Conservation (phyloP, 2,329 filamentous ascomycete genomes). For the Fusarium staphyleae region DNA sequence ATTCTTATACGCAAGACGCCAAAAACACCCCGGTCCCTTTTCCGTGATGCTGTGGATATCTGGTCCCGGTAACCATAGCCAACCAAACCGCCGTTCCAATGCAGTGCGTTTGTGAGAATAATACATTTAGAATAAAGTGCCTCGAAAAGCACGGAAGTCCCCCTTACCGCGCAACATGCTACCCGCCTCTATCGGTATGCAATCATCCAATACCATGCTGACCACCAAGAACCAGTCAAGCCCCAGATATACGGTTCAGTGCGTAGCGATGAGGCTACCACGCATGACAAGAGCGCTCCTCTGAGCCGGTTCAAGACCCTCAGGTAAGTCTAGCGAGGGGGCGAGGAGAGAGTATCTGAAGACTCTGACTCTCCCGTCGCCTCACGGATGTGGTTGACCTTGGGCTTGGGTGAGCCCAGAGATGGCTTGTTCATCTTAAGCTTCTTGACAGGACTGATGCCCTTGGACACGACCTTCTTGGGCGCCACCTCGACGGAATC, state of each 20-base stretch:
- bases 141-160: slow-evolving; percentile 18
- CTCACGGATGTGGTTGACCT: slow-evolving; percentile 52
- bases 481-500: slow-evolving; percentile 44
- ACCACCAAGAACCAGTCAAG: slow-evolving; percentile 6
- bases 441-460: slow-evolving; percentile 52
- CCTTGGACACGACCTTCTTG: slow-evolving; percentile 48
- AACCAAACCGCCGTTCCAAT: slow-evolving; percentile 39
- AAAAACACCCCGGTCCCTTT: slow-evolving; percentile 42
- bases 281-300: slow-evolving; percentile 3
- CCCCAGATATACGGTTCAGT: neutral
- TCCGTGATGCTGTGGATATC: slow-evolving; percentile 41
- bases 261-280: neutral
- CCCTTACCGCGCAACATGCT: slow-evolving; percentile 21
- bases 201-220: slow-evolving; percentile 22
- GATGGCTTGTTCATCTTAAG: slow-evolving; percentile 54
- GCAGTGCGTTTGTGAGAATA: slow-evolving; percentile 40
- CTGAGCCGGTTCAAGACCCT: neutral
- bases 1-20: slow-evolving; percentile 39
- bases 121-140: slow-evolving; percentile 34
- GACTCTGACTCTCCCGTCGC: slow-evolving; percentile 63
- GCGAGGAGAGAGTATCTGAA: slow-evolving; percentile 63
- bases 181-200: slow-evolving; percentile 41
- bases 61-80: slow-evolving; percentile 39
- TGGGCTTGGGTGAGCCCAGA: slow-evolving; percentile 57
- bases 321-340: slow-evolving; percentile 45